phyloP scores from a whole-genome alignment of 192 early-diverging fungal genomes.

The Coemansia sp. region DNA sequence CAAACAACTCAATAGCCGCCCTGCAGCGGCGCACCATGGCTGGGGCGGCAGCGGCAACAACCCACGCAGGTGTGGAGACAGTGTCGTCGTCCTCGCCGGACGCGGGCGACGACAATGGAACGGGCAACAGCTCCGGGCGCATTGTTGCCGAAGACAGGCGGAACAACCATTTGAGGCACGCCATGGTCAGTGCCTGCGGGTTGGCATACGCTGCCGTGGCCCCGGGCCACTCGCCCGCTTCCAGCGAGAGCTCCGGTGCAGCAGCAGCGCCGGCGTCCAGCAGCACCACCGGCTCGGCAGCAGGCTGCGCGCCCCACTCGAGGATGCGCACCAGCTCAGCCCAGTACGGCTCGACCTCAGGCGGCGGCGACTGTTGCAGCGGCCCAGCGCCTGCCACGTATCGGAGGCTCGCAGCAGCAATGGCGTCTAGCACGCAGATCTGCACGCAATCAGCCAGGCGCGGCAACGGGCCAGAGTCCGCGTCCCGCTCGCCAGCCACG shows the following conservation, averaged over 20 bases:
- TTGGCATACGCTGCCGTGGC: not conserved
- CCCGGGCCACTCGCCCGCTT: not conserved
- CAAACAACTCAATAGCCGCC: constrained; percentile 25
- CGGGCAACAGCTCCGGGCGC: not conserved
- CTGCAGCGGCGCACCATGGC: constrained; percentile 33
- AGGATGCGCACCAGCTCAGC: constrained; percentile 19
- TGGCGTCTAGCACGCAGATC: constrained; percentile 29
- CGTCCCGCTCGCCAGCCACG: not conserved
- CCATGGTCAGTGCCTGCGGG: constrained; percentile 29
- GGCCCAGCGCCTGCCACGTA: constrained; percentile 1
- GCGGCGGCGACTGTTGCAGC: constrained; percentile 2
- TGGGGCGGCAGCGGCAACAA: constrained; percentile 21
- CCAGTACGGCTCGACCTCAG: constrained; percentile 33
- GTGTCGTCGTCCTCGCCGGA: not conserved
- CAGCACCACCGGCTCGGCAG: constrained; percentile 28
- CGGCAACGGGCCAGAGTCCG: not conserved
- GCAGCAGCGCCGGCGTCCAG: not conserved
- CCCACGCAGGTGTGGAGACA: constrained; percentile 29
- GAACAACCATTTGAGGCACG: constrained; percentile 40
- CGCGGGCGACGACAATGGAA: not conserved
- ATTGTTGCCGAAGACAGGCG: constrained; percentile 17
- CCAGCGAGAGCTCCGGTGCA: not conserved
- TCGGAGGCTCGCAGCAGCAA: constrained; percentile 18
- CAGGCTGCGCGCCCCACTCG: constrained; percentile 30
- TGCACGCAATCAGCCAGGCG: constrained; percentile 10